Evolutionary conservation across 305 asterid species (phyloP), one percentile per base, ranked within the genome.

Genomic region (Fraxinus albicans): DNA sequence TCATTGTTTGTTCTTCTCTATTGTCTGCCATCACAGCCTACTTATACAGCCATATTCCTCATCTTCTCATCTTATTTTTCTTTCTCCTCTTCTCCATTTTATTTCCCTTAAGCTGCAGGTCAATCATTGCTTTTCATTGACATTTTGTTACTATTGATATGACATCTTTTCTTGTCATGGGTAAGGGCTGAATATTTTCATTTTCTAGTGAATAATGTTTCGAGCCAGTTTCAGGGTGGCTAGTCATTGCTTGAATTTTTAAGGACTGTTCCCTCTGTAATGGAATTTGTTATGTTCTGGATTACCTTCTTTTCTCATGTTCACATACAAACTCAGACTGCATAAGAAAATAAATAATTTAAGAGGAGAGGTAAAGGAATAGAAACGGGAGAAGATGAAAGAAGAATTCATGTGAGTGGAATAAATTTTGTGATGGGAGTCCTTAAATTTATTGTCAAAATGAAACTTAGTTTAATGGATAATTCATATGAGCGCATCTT

Each of bases 401-500:
- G 44, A 33, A 29, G 38, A 8, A 27, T 69, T n/a, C 55, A 9
- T 67, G 78, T 35, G 23, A 33, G 42, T 8, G 31, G 70, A 60
- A 60, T 60, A 8, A 60, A 60, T 60, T 25, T 60, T 60, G 31
- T 21, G 70, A 21, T 60, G 70, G 70, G 31, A 60, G 31, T 60
- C 31, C 70, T 60, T 21, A 60, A 19, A 60, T 21, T 60, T 21
- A 60, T 60, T 60, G 70, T 23, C 15, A 60, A 60, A 8, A 60
- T 60, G 70, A 60, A 60, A 60, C 70, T 58, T 58, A 21, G 70
- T 60, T 60, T 72, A 33, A 72, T 72, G 76, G 44, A 72, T 72
- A 40, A 31, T 72, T 33, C 76, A 6, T 15, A 6, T 72, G 76
- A 33, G 40, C 19, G 25, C 23, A 6, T 5, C 38, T 29, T 31